phyloP scores from a whole-genome alignment of 2,329 filamentous ascomycete species.

The Paradendryphiella salina region DNA sequence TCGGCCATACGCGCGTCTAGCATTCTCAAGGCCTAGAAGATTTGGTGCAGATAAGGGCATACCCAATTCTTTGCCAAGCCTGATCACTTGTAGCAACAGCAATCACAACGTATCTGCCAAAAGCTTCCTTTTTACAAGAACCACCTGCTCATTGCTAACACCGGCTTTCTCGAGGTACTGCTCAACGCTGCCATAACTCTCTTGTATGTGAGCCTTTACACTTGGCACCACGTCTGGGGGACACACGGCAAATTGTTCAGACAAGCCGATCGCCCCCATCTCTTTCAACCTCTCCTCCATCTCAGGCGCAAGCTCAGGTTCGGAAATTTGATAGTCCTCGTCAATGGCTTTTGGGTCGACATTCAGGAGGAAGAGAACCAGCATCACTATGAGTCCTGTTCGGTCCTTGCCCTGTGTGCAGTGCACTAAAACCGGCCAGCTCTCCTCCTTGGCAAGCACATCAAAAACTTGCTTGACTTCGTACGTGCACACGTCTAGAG shows the following conservation, averaged over 20 bases:
- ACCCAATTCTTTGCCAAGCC: conserved; percentile 6
- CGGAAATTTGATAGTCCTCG: conserved; percentile 72
- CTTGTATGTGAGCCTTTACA: conserved; percentile 61
- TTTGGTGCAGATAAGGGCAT: background rate
- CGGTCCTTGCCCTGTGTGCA: conserved; percentile 91
- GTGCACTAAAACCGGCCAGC: conserved; percentile 71
- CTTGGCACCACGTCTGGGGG: conserved; percentile 64
- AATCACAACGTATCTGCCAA: conserved; percentile 22
- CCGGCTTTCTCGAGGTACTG: conserved; percentile 68
- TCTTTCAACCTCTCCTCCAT: conserved; percentile 67
- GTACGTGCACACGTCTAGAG: conserved; percentile 66
- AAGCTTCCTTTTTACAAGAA: conserved; percentile 41
- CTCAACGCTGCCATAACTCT: conserved; percentile 67
- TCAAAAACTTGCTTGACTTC: conserved; percentile 63
- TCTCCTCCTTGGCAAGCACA: conserved; percentile 52
- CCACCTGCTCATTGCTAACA: conserved; percentile 44
- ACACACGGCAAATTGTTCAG: conserved; percentile 68
- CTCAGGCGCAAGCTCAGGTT: conserved; percentile 63
- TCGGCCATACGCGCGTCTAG: background rate
- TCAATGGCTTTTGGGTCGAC: conserved; percentile 64
- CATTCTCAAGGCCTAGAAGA: background rate
- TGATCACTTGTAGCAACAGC: background rate
- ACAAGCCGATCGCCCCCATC: conserved; percentile 70
- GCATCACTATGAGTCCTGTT: conserved; percentile 70
- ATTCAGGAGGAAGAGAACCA: conserved; percentile 67